These are phyloP conservation scores for Alternaria brassicae DNA, from an alignment of 2,329 filamentous ascomycete genomes.

Conservation along the genomic window DNA sequence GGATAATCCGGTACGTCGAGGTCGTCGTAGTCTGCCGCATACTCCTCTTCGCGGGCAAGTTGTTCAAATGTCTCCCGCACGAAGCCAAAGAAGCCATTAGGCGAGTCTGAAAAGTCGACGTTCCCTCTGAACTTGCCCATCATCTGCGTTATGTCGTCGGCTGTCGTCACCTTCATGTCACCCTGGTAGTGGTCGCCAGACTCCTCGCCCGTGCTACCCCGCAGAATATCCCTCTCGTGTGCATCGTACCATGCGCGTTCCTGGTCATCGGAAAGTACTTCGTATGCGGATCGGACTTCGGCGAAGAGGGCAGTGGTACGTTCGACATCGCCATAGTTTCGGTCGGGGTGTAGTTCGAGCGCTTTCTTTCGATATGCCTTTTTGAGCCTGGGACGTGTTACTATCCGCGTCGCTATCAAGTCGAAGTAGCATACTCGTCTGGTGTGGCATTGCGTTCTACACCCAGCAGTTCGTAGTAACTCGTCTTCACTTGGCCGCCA, in stretches of 20 bases:
- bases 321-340: constrained; percentile 86
- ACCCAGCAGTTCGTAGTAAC: constrained; percentile 85
- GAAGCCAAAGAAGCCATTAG: constrained; percentile 84
- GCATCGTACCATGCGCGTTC: constrained; percentile 98
- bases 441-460: constrained; percentile 76
- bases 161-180: constrained; percentile 77
- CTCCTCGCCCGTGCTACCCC: constrained; percentile 64
- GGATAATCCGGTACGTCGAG: constrained; percentile 73
- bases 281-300: constrained; percentile 90
- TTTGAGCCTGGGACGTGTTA: constrained; percentile 70
- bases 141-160: constrained; percentile 78
- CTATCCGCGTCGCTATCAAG: not conserved
- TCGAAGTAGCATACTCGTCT: constrained; percentile 69
- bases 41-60: constrained; percentile 79
- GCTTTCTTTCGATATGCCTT: constrained; percentile 91
- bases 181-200: constrained; percentile 65
- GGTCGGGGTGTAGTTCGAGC: constrained; percentile 91
- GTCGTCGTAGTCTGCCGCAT: constrained; percentile 73
- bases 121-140: constrained; percentile 81
- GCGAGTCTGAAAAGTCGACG: constrained; percentile 80
- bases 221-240: constrained; percentile 84
- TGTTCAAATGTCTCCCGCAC: constrained; percentile 79
- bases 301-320: constrained; percentile 85
- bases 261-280: constrained; percentile 94
- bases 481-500: constrained; percentile 64